These are phyloP conservation scores for Ammopiptanthus mongolicus DNA, from an alignment of 306 rosid species.

Conservation along the genomic window DNA sequence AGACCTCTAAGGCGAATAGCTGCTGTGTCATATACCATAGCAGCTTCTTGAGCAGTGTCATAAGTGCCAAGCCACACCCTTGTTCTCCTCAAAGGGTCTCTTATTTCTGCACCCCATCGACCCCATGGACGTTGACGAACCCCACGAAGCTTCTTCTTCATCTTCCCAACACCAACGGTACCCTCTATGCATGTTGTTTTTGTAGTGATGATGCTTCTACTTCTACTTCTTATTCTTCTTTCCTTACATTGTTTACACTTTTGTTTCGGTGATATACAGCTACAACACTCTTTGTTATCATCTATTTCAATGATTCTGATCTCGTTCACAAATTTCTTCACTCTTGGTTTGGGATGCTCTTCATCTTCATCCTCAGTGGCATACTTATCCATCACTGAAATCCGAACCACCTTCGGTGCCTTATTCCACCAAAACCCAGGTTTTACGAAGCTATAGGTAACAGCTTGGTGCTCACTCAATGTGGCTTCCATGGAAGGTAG, in stretches of 20 bases:
- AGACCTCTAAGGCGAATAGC: constrained; percentile 50
- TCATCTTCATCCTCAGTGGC: constrained; percentile 48
- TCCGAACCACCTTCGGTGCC: constrained; percentile 32
- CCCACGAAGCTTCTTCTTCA: constrained; percentile 34
- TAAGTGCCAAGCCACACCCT: constrained; percentile 62
- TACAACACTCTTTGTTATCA: not conserved
- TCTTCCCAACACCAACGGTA: not conserved
- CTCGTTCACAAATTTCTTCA: constrained; percentile 38
- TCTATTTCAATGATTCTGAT: constrained; percentile 24
- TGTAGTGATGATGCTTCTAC: too few relatives aligned
- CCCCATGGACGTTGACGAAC: constrained; percentile 56
- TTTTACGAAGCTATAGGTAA: constrained; percentile 22
- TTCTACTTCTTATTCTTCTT: not conserved
- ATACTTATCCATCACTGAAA: constrained; percentile 38
- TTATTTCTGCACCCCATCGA: constrained; percentile 59
- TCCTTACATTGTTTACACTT: not conserved
- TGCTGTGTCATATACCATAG: constrained; percentile 50
- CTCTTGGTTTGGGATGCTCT: not conserved
- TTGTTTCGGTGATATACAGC: too few relatives aligned
- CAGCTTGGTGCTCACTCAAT: constrained; percentile 18
- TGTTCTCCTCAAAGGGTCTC: constrained; percentile 29
- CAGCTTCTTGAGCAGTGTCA: constrained; percentile 60
- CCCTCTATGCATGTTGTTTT: not conserved
- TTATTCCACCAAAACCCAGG: not conserved
- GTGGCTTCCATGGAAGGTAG: not conserved